phyloP scores from a whole-genome alignment of 2,329 filamentous ascomycete genomes.

The Ascochyta viciae-villosae region DNA sequence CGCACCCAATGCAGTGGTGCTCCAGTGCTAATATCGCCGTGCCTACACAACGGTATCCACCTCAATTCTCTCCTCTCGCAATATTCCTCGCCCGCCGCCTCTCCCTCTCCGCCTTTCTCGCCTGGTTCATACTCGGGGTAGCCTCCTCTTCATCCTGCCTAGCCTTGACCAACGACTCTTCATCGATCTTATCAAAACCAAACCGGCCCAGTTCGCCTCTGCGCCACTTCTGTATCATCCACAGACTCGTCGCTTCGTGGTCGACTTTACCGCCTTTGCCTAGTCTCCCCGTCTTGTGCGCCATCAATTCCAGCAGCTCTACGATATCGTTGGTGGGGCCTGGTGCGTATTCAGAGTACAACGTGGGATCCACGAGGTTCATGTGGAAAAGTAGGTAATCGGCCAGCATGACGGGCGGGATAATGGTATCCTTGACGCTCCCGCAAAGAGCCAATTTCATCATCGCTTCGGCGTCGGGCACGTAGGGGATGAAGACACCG shows the following conservation, averaged over 20 bases:
- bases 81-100: constrained; percentile 43
- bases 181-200: constrained; percentile 76
- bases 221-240: constrained; percentile 84
- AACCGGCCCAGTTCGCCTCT: constrained; percentile 77
- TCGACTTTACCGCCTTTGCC: constrained; percentile 75
- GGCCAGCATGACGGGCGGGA: constrained; percentile 77
- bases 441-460: constrained; percentile 92
- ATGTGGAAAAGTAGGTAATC: constrained; percentile 90
- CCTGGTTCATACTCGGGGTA: constrained; percentile 70
- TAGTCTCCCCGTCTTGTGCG: constrained; percentile 76
- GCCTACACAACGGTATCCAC: no score
- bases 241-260: constrained; percentile 75
- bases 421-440: constrained; percentile 86
- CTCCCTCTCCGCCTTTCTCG: constrained; percentile 70
- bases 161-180: constrained; percentile 64
- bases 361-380: constrained; percentile 68
- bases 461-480: constrained; percentile 85
- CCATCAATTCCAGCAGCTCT: constrained; percentile 74
- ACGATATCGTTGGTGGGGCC: constrained; percentile 84
- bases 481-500: constrained; percentile 93
- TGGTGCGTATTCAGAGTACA: constrained; percentile 72
- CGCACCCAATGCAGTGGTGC: no score
- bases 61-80: constrained; percentile 26
- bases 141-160: constrained; percentile 55
- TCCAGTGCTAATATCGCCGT: no score